Evolutionary conservation across 83 land plant genomes (phyloP).

Genomic region (Diphasiastrum complanatum): DNA sequence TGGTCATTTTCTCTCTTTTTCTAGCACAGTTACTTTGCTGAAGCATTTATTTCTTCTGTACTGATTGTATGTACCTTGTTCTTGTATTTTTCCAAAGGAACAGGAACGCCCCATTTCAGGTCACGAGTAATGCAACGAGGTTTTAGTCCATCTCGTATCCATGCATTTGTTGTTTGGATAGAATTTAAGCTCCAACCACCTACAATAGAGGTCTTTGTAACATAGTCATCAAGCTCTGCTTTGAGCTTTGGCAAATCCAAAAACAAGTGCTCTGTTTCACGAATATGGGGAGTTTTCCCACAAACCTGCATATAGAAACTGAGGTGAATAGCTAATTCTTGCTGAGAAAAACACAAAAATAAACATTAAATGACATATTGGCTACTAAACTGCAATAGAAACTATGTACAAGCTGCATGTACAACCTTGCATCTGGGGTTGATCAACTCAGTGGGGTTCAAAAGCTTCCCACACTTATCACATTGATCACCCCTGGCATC

Average conservation of each 20-base stretch:
- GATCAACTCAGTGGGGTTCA: constrained; percentile 81
- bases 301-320: constrained; percentile 50
- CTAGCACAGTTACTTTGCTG: too few species aligned
- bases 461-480: constrained; percentile 77
- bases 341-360: not conserved
- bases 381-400: not conserved
- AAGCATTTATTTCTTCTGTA: too few species aligned
- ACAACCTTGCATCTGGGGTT: constrained; percentile 91
- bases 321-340: not conserved
- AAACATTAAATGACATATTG: not conserved
- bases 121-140: constrained; percentile 93
- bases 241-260: constrained; percentile 80
- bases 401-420: not conserved
- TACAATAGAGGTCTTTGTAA: constrained; percentile 48
- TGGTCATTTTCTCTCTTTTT: too few species aligned
- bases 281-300: constrained; percentile 51
- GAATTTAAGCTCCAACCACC: constrained; percentile 98
- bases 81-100: constrained; percentile 76
- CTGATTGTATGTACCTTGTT: constrained; percentile 66
- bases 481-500: constrained; percentile 97
- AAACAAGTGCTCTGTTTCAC: constrained; percentile 85
- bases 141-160: constrained; percentile 93
- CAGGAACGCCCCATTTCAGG: constrained; percentile 98
- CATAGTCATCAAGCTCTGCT: constrained; percentile 58
- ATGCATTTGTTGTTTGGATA: constrained; percentile 79